A percentile compares a stretch with the other conserved stretches of the same genome.
These are phyloP conservation scores for Camelina hispida DNA, from an alignment of 345 rosid species.

Conservation along the genomic window DNA sequence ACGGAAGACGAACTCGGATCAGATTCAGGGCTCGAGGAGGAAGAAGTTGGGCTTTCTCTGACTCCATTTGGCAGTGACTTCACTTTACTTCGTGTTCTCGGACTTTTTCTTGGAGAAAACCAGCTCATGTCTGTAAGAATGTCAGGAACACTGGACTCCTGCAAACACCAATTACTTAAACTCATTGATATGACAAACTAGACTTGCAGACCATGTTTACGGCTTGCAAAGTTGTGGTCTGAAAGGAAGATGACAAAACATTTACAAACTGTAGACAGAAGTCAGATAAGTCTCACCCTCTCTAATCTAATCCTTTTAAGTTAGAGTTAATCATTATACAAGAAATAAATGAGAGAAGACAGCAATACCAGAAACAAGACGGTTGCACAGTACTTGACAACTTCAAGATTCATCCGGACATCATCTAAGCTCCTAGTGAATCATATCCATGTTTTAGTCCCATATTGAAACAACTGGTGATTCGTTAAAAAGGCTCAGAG, in stretches of 20 bases:
- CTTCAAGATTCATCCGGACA: conserved; percentile 89
- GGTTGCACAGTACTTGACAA: conserved; percentile 82
- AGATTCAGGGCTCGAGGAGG: conserved; percentile 43
- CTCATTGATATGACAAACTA: background rate
- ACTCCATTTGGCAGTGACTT: conserved; percentile 47
- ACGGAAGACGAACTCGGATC: conserved; percentile 31
- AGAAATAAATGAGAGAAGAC: background rate
- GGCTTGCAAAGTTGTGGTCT: background rate
- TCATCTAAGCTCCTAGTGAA: conserved; percentile 87
- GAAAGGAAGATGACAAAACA: background rate
- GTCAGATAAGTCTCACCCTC: background rate
- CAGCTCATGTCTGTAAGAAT: conserved; percentile 55
- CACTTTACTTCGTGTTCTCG: conserved; percentile 59
- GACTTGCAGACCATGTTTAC: background rate
- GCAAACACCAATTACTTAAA: conserved; percentile 22
- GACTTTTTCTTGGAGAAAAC: conserved; percentile 63
- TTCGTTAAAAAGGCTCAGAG: background rate
- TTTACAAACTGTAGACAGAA: conserved; percentile 3
- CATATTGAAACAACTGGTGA: background rate
- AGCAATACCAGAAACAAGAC: conserved; percentile 80
- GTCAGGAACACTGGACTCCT: conserved; percentile 48
- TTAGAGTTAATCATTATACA: background rate
- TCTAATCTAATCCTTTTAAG: background rate
- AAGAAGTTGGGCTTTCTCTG: conserved; percentile 30
- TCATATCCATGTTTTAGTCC: conserved; percentile 9